Evolutionary conservation across 2,329 filamentous ascomycete genomes (phyloP).

Genomic region (Arthrobotrys sphaeroides): DNA sequence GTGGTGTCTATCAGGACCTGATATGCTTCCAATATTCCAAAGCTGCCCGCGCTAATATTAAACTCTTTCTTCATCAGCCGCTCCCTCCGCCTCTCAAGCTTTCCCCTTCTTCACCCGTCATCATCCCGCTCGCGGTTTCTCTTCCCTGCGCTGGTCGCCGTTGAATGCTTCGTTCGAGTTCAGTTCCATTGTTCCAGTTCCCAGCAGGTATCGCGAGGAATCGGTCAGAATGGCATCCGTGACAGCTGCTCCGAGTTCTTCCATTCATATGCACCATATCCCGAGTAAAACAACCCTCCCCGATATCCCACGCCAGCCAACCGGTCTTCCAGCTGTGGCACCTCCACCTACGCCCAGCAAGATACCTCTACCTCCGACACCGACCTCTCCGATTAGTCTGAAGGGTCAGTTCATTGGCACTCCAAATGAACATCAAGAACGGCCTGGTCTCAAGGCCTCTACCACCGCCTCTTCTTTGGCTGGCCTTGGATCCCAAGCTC

Average conservation of each 20-base stretch:
- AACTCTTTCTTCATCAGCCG: not conserved
- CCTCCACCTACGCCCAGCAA: constrained; percentile 47
- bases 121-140: constrained; percentile 6
- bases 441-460: constrained; percentile 27
- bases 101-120: constrained; percentile 14
- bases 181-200: constrained; percentile 5
- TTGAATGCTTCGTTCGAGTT: constrained; percentile 27
- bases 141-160: constrained; percentile 17
- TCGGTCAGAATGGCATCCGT: constrained; percentile 2
- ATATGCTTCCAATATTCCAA: not conserved
- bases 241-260: constrained; percentile 8
- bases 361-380: constrained; percentile 39
- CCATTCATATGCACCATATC: constrained; percentile 3
- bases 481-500: constrained; percentile 5
- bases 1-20: not conserved
- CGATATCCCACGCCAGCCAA: constrained; percentile 1
- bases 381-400: constrained; percentile 33
- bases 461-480: constrained; percentile 31
- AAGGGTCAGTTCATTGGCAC: constrained; percentile 27
- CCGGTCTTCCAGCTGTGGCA: not conserved
- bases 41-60: not conserved
- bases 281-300: constrained; percentile 13
- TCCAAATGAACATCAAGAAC: constrained; percentile 26
- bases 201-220: not conserved
- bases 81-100: not conserved